phyloP scores from a whole-genome alignment of 345 rosid genomes.

The Tarenaya hassleriana region DNA sequence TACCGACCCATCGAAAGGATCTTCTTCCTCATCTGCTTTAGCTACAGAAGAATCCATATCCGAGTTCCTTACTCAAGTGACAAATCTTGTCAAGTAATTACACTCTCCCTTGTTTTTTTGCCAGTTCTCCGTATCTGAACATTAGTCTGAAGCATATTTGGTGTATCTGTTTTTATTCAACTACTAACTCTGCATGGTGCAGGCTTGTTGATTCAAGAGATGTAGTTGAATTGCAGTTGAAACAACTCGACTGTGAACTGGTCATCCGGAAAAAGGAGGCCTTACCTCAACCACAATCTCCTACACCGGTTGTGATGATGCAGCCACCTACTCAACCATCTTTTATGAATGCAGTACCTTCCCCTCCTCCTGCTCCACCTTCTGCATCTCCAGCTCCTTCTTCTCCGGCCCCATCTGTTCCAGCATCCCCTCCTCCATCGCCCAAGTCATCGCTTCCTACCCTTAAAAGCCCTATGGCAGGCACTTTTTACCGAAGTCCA shows the following conservation, averaged over 20 bases:
- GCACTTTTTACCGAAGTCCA: constrained; percentile 59
- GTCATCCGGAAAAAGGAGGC: constrained; percentile 85
- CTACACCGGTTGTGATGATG: constrained; percentile 51
- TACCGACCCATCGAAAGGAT: constrained; percentile 28
- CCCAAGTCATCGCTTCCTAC: constrained; percentile 61
- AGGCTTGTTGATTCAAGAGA: constrained; percentile 93
- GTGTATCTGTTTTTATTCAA: no score
- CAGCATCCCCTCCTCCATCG: constrained; percentile 40
- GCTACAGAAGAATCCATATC: constrained; percentile 65
- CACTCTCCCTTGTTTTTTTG: no score
- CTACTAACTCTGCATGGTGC: constrained; percentile 16
- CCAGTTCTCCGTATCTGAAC: constrained; percentile 1
- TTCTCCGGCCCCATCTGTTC: constrained; percentile 36
- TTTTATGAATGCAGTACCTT: no score
- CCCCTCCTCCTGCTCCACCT: constrained; percentile 40
- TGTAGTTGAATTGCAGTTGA: constrained; percentile 75
- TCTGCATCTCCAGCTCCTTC: constrained; percentile 37
- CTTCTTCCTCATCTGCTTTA: constrained; percentile 33
- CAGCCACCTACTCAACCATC: constrained; percentile 42
- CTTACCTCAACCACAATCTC: constrained; percentile 49
- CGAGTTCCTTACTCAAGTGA: constrained; percentile 67
- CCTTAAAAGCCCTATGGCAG: constrained; percentile 86
- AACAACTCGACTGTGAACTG: constrained; percentile 78
- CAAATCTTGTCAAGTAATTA: constrained; percentile 82
- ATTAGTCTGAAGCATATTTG: neutral